Percentiles rank a stretch among this genome's conserved stretches.
These are phyloP conservation scores for Chalaropsis thielavioides DNA, from an alignment of 2,329 filamentous ascomycete species.

Conservation along the genomic window DNA sequence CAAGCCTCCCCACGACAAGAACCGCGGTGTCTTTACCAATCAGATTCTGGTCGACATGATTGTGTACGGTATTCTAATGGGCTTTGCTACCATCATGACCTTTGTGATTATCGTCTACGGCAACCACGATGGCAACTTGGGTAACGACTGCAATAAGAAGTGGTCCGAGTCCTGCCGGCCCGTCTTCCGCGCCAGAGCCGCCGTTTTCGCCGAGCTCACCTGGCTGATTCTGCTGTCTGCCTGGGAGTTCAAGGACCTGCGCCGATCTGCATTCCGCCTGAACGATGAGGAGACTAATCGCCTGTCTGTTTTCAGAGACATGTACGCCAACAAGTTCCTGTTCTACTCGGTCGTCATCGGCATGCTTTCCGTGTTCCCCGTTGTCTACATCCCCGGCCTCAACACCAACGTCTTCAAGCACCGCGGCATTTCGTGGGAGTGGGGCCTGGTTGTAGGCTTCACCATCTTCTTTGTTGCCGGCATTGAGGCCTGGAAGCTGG, in stretches of 20 bases:
- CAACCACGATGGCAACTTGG: slow-evolving; percentile 40
- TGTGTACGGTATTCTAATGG: slow-evolving; percentile 67
- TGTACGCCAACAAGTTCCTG: slow-evolving; percentile 56
- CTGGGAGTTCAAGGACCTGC: slow-evolving; percentile 64
- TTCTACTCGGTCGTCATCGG: slow-evolving; percentile 52
- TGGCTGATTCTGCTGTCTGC: slow-evolving; percentile 61
- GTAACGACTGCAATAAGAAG: slow-evolving; percentile 46
- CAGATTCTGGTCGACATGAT: slow-evolving; percentile 69
- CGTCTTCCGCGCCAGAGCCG: slow-evolving; percentile 56
- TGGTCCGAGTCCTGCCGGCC: slow-evolving; percentile 41
- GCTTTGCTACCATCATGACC: slow-evolving; percentile 47
- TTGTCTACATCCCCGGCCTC: slow-evolving; percentile 58
- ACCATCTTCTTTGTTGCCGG: slow-evolving; percentile 50
- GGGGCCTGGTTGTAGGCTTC: slow-evolving; percentile 51
- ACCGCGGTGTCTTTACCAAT: slow-evolving; percentile 57
- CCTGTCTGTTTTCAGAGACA: slow-evolving; percentile 44
- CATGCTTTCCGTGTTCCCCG: slow-evolving; percentile 47
- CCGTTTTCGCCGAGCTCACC: slow-evolving; percentile 58
- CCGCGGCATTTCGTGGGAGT: slow-evolving; percentile 58
- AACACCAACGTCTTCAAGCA: slow-evolving; percentile 62
- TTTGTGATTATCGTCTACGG: slow-evolving; percentile 53
- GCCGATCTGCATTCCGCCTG: slow-evolving; percentile 56
- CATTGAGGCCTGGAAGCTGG: slow-evolving; percentile 57
- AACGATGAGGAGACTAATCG: slow-evolving; percentile 36
- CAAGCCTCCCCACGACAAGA: slow-evolving; percentile 59